These are phyloP conservation scores for Ogataea dorogensis DNA, from an alignment of 805 yeast genomes.

Conservation along the genomic window DNA sequence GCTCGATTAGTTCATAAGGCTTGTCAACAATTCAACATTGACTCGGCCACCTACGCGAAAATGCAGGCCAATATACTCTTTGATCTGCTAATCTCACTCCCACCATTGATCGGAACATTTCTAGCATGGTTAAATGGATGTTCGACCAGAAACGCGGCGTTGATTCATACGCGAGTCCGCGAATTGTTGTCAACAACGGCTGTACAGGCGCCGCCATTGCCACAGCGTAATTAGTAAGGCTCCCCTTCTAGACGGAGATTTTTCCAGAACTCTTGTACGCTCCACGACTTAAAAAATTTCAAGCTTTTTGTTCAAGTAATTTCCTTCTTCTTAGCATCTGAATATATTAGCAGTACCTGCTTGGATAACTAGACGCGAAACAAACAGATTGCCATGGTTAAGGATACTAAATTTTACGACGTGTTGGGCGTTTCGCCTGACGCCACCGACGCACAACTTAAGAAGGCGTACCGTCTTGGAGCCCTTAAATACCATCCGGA, in stretches of 20 bases:
- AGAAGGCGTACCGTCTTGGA: conserved; percentile 78
- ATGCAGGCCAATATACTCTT: conserved; percentile 73
- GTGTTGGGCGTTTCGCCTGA: conserved; percentile 66
- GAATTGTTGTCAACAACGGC: too few relatives aligned
- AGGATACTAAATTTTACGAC: conserved; percentile 77
- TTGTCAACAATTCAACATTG: conserved; percentile 53
- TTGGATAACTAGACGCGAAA: conserved; percentile 3
- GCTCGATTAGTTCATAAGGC: conserved; percentile 63
- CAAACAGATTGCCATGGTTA: conserved; percentile 52
- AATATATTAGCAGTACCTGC: background rate
- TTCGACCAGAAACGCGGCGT: conserved; percentile 85
- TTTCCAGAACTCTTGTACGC: conserved; percentile 16
- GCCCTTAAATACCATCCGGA: conserved; percentile 85
- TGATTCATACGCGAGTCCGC: conserved; percentile 50
- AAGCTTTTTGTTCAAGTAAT: conserved; percentile 4
- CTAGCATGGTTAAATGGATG: conserved; percentile 82
- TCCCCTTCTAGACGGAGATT: conserved; percentile 7
- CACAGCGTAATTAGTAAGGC: background rate
- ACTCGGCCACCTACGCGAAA: conserved; percentile 57
- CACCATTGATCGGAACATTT: conserved; percentile 78
- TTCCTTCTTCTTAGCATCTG: background rate
- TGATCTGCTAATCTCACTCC: conserved; percentile 71
- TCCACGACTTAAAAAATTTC: conserved; percentile 17
- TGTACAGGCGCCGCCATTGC: background rate
- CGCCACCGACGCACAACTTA: conserved; percentile 69